These are phyloP conservation scores for Waitea zeae DNA, from an alignment of 1,284 basidiomycete species.

Conservation along the genomic window DNA sequence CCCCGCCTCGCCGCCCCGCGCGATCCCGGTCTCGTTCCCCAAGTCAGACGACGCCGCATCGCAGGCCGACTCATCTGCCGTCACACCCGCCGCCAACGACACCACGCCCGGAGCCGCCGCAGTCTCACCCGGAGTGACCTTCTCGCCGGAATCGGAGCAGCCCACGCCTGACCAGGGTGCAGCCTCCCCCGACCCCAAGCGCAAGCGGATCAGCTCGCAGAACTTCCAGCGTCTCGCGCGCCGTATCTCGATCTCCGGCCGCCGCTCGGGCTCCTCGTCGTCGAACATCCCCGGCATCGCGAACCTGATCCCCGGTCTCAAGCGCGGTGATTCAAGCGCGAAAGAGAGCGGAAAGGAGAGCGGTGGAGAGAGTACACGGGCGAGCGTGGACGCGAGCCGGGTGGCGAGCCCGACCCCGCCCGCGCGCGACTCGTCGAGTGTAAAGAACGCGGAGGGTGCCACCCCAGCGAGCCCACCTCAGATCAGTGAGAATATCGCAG, in stretches of 20 bases:
- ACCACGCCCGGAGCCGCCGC: no score
- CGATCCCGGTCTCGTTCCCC: conserved; percentile 19
- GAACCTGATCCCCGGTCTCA: conserved; percentile 31
- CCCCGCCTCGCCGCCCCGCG: conserved; percentile 10
- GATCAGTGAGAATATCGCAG: no score
- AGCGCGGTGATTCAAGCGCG: conserved; percentile 15
- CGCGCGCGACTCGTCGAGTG: conserved; percentile 32
- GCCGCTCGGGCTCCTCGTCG: conserved; percentile 33
- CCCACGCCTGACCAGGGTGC: conserved; percentile 46
- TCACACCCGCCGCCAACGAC: conserved; percentile 8
- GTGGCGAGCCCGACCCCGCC: conserved; percentile 9
- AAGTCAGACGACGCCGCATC: conserved; percentile 15
- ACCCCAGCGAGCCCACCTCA: no score
- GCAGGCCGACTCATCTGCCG: conserved; percentile 12
- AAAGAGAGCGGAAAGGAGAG: conserved; percentile 12
- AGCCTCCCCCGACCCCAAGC: conserved; percentile 63
- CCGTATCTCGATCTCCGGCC: conserved; percentile 47
- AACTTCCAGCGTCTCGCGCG: conserved; percentile 67
- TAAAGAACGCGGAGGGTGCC: conserved; percentile 22
- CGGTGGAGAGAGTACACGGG: neutral
- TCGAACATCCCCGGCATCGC: conserved; percentile 19
- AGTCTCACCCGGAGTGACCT: conserved; percentile 23
- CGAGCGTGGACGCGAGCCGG: neutral
- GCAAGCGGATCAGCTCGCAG: conserved; percentile 63
- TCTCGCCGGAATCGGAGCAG: conserved; percentile 14